Evolutionary conservation across 1,284 basidiomycete genomes (phyloP), one percentile per base, ranked within the genome.

Genomic region (Chalciporus sp.): DNA sequence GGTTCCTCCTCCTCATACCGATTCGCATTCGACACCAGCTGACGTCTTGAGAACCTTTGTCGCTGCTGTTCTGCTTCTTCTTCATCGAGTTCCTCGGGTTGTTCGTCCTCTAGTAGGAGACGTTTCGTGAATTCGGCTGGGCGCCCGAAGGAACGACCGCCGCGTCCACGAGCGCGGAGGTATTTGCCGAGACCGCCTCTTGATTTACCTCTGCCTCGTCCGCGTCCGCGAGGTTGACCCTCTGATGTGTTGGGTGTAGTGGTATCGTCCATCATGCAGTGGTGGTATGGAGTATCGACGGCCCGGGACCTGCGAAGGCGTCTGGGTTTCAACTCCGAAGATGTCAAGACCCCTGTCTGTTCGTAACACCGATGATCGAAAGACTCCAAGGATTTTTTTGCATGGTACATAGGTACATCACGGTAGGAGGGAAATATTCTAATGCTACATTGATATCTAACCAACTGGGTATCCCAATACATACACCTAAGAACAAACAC

Each of bases 121-220:
- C 85, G 81, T 61, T 78, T 74, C 9, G 69, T 65, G 62, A 87
- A 90, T 58, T 82, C 82, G 52, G 87, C 85, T 7, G 84, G 81
- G 46, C 85, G 81, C 6, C 85, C 84, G 20, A 66, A 66, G 0
- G 84, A 79, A 40, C 79, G 74, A 2, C 83, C 82, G 42, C 83
- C 82, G 42, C 85, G 72, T 17, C 88, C 85, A 14, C 84, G 73
- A 14, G 87, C 85, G 40, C 86, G 81, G 31, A 89, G 76, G 63
- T 85, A 87, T 70, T 90, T 90, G 2, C 87, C 88, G 7, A 84
- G 70, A 1, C 87, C 86, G 9, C 88, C 87, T 52, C 86, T 78
- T 44, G 83, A 83, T 60, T 78, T 82, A 19, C 81, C 79, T 58
- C 79, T 68, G 0, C 81, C 82, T 54, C 82, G 63, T 1, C 78